phyloP scores from a whole-genome alignment of 768 basidiomycete species.

The Phylloporus scabripes region DNA sequence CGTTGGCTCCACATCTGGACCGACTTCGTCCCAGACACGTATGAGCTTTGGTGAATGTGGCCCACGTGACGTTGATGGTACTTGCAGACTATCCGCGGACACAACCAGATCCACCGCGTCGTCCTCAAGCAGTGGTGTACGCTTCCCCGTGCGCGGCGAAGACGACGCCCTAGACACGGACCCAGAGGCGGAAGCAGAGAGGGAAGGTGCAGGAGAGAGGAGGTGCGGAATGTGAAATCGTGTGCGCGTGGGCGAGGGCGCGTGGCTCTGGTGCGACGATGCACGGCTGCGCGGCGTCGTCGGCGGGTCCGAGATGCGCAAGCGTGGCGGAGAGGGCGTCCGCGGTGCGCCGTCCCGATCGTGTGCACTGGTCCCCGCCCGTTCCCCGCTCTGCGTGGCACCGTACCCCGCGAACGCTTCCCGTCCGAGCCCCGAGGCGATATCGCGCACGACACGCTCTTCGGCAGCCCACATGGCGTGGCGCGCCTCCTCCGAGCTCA shows the following conservation, averaged over 20 bases:
- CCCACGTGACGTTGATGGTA: constrained; percentile 13
- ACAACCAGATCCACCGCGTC: constrained; percentile 91
- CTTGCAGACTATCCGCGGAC: constrained; percentile 13
- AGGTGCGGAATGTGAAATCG: constrained; percentile 14
- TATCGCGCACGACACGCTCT: constrained; percentile 26
- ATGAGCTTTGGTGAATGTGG: constrained; percentile 18
- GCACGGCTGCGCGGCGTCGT: constrained; percentile 4
- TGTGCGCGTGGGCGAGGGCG: constrained; percentile 2
- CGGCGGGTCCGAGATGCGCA: constrained; percentile 8
- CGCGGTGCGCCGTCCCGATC: constrained; percentile 3
- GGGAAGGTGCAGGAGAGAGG: not conserved
- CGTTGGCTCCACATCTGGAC: not conserved
- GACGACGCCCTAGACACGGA: not conserved
- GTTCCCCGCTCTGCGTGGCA: constrained; percentile 20
- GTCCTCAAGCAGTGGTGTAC: constrained; percentile 27
- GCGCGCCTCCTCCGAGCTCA: constrained; percentile 52
- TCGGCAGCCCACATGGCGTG: constrained; percentile 28
- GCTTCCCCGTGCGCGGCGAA: constrained; percentile 4
- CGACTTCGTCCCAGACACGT: constrained; percentile 24
- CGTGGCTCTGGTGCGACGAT: constrained; percentile 7
- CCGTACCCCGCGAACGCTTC: constrained; percentile 17
- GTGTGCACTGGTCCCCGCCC: constrained; percentile 1
- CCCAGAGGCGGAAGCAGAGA: not conserved
- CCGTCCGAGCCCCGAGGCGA: constrained; percentile 4
- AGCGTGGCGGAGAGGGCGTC: constrained; percentile 9